These are phyloP conservation scores for Venturia oleaginea DNA, from an alignment of 2,329 filamentous ascomycete genomes.

Conservation along the genomic window DNA sequence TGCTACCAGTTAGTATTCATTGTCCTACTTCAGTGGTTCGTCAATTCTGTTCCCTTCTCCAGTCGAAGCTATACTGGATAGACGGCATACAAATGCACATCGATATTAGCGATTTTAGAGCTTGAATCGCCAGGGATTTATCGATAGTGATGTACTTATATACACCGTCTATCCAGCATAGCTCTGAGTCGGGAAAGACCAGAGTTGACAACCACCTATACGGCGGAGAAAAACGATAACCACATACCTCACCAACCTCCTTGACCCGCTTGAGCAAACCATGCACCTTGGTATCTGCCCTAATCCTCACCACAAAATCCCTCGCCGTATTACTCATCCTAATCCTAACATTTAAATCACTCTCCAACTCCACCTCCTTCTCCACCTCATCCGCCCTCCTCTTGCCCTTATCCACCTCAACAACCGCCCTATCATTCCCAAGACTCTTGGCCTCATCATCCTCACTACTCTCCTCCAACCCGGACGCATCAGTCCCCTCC, in stretches of 20 bases:
- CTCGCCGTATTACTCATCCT: conserved; percentile 30
- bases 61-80: too few species aligned
- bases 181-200: not conserved
- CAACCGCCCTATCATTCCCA: not conserved
- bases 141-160: not conserved
- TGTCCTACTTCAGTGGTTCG: not conserved
- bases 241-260: conserved; percentile 53
- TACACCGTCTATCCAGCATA: too few species aligned
- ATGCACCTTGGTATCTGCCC: conserved; percentile 47
- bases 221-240: not conserved
- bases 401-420: conserved; percentile 23
- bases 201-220: conserved; percentile 14
- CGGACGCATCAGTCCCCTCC: conserved; percentile 20
- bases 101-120: too few species aligned
- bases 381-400: conserved; percentile 21
- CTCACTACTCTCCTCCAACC: conserved; percentile 18
- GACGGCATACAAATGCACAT: too few species aligned
- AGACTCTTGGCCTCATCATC: conserved; percentile 13
- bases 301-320: conserved; percentile 29
- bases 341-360: conserved; percentile 24
- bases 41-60: not conserved
- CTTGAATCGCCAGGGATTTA: not conserved
- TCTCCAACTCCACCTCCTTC: conserved; percentile 25
- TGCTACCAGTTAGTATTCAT: conserved; percentile 24
- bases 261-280: conserved; percentile 54